Percentiles rank a stretch among this genome's conserved stretches.
These are phyloP conservation scores for Zygoascus biomembranicola DNA, from an alignment of 805 yeast genomes.

Conservation along the genomic window DNA sequence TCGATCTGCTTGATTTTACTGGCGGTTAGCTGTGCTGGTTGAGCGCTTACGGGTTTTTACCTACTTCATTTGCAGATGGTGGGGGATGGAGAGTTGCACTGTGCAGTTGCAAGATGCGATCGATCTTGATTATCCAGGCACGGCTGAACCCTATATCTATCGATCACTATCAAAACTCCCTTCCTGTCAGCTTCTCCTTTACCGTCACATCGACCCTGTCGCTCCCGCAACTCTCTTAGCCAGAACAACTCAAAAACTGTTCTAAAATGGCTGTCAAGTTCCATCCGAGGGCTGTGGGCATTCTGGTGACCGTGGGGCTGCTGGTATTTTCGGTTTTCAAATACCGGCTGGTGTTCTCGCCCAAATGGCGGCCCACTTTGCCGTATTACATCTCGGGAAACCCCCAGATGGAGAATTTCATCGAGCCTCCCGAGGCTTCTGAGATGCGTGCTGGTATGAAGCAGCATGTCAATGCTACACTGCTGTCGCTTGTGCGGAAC, in stretches of 20 bases:
- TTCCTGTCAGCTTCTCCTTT: no score
- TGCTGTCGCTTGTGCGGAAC: constrained; percentile 65
- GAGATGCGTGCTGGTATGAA: constrained; percentile 2
- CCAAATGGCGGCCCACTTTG: constrained; percentile 13
- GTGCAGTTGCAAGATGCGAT: no score
- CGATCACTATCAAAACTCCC: no score
- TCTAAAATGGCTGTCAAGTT: neutral
- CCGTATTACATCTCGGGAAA: constrained; percentile 14
- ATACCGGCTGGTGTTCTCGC: neutral
- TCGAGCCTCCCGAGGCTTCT: constrained; percentile 9
- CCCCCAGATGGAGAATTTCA: constrained; percentile 9
- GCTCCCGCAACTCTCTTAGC: no score
- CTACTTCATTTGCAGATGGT: neutral
- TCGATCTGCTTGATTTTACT: constrained; percentile 36
- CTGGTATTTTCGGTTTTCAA: neutral
- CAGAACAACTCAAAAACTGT: neutral
- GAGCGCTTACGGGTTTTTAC: neutral
- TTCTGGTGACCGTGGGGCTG: neutral
- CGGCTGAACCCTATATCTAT: no score
- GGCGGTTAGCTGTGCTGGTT: neutral
- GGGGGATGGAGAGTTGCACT: no score
- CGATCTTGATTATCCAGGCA: no score
- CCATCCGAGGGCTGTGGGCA: neutral
- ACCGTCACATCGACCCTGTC: no score
- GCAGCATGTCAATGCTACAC: constrained; percentile 57